A percentile compares a stretch with the other conserved stretches of the same genome.
phyloP scores from a whole-genome alignment of 1,284 basidiomycete genomes.

The Fomitopsis pinicola region DNA sequence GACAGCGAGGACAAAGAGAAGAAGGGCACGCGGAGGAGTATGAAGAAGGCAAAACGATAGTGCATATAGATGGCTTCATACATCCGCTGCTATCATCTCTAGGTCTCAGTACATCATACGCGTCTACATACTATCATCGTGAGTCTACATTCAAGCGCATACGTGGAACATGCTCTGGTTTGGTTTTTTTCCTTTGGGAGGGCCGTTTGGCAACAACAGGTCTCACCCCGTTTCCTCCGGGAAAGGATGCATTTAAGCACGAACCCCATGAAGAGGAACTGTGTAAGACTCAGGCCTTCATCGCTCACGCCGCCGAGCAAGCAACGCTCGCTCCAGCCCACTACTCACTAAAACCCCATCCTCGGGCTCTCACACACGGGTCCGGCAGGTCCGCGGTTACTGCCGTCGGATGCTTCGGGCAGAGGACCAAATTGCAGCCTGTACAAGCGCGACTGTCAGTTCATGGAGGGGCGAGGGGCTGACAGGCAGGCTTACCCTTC shows the following conservation, averaged over 20 bases:
- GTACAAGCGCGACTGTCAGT: neutral
- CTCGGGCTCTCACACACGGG: neutral
- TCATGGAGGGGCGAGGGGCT: neutral
- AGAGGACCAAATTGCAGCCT: neutral
- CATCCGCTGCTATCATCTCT: neutral
- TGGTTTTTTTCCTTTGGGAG: neutral
- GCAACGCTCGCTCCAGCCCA: neutral
- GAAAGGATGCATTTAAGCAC: neutral
- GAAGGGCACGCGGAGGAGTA: constrained; percentile 52
- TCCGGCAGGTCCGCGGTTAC: neutral
- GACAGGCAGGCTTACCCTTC: neutral
- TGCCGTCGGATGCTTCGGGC: neutral
- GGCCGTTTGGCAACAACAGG: neutral
- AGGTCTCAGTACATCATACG: neutral
- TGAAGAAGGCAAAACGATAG: constrained; percentile 53
- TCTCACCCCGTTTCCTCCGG: neutral
- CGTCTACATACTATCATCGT: neutral
- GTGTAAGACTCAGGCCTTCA: neutral
- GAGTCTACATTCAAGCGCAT: neutral
- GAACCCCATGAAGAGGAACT: neutral
- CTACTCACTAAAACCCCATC: neutral
- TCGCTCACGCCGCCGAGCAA: neutral
- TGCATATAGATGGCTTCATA: neutral
- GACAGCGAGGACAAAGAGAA: constrained; percentile 39
- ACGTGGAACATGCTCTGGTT: neutral